Percentiles rank a stretch among this genome's conserved stretches.
Evolutionary conservation across 768 basidiomycete genomes (phyloP).

Genomic region (Trametes coccinea): DNA sequence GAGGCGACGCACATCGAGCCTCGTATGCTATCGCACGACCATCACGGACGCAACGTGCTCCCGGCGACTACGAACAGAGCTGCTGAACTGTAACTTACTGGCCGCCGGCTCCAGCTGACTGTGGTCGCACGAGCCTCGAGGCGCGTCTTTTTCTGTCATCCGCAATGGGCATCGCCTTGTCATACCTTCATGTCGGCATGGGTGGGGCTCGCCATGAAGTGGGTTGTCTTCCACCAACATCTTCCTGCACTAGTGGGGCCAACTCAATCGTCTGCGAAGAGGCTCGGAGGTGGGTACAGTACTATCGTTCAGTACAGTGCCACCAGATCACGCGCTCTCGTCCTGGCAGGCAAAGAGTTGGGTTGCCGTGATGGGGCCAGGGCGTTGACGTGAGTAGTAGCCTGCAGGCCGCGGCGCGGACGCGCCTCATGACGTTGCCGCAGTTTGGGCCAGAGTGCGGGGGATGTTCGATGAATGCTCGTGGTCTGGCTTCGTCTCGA

Average conservation of each 20-base stretch:
- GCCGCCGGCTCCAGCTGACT: not conserved
- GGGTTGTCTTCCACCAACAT: not conserved
- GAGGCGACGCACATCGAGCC: not conserved
- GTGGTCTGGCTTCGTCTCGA: not conserved
- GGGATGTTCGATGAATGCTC: not conserved
- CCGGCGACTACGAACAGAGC: not conserved
- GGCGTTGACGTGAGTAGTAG: not conserved
- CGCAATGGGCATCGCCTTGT: not conserved
- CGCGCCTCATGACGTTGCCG: not conserved
- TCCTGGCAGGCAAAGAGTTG: not conserved
- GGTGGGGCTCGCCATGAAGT: not conserved
- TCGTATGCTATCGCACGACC: not conserved
- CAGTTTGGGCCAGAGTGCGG: not conserved
- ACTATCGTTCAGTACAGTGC: too few species aligned
- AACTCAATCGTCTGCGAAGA: too few species aligned
- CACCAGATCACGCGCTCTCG: not conserved
- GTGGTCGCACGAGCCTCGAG: not conserved
- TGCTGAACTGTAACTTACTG: not conserved
- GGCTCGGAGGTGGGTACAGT: too few species aligned
- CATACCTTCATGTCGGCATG: not conserved
- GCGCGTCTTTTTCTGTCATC: not conserved
- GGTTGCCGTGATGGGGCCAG: not conserved
- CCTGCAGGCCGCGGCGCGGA: not conserved
- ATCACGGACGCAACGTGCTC: slow-evolving; percentile 1
- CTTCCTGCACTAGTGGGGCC: too few species aligned